Evolutionary conservation across 108 stramenopile species (phyloP), one percentile per base, ranked within the genome.

Genomic region (Cyclostephanos tholiformis): DNA sequence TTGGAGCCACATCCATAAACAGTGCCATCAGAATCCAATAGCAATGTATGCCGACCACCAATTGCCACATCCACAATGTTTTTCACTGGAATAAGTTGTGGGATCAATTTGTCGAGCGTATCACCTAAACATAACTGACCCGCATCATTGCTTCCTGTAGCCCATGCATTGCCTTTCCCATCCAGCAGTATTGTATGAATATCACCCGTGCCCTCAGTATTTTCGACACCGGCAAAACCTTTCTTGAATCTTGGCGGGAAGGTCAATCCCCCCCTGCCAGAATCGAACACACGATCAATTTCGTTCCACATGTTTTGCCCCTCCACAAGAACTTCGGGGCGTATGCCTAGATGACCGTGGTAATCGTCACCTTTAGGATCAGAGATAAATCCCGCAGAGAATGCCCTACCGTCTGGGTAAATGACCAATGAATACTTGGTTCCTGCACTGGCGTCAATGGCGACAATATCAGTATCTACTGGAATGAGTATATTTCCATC

Each of bases 331-430:
- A 65, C 69, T 29, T 74, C 41, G 14, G 74, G 73, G 0, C 55
- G 67, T 41, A 81, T 27, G 22, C 80, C 80, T 8, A 81, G 64
- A 61, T 75, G 80, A 41, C 80, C 80, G 23, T 75, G 64, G 43
- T 74, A 75, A 25, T 70, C 22, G 27, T 39, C 59, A 60, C 58
- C 36, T 22, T 44, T 61, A 58, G 65, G 43, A 51, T 62, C 63
- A 27, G 48, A 52, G 57, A 81, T 71, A 3, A 53, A 57, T 55
- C 80, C 80, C 7, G 80, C 30, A 29, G 74, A 65, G 29, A 27
- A 65, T 1, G 72, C 74, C 25, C 51, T 49, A 5, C 80, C 80
- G 55, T 68, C 63, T 16, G 69, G 22, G 49, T 30, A 38, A 36
- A 81, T 32, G n/a, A 71, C 10, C 32, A 81, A 35, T 14, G 74